These are phyloP conservation scores for Aspergillus uvarum DNA, from an alignment of 2,329 filamentous ascomycete species.

Conservation along the genomic window DNA sequence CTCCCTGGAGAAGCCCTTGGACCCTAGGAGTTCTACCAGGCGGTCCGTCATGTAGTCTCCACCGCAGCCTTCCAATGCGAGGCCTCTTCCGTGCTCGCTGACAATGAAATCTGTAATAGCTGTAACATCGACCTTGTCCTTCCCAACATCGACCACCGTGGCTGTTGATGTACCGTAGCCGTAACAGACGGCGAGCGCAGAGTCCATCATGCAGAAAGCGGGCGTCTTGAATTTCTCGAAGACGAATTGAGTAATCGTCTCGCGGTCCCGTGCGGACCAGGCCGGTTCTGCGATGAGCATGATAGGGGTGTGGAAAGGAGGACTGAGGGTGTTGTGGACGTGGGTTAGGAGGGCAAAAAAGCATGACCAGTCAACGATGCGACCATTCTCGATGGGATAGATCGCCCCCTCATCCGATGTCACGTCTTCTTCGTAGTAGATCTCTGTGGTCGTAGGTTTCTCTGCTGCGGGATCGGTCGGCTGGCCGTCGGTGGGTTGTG, in stretches of 20 bases:
- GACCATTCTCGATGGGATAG: constrained; percentile 78
- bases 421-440: constrained; percentile 82
- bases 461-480: constrained; percentile 24
- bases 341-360: constrained; percentile 93
- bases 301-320: constrained; percentile 91
- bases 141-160: constrained; percentile 87
- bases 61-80: constrained; percentile 67
- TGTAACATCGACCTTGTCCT: constrained; percentile 88
- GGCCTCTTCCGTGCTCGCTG: constrained; percentile 64
- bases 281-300: constrained; percentile 84
- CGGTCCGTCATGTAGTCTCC: constrained; percentile 82
- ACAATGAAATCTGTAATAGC: constrained; percentile 81
- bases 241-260: constrained; percentile 86
- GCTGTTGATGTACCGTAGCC: constrained; percentile 80
- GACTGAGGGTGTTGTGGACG: constrained; percentile 83
- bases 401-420: constrained; percentile 85
- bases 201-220: constrained; percentile 85
- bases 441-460: constrained; percentile 43
- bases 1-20: constrained; percentile 58
- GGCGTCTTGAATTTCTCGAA: constrained; percentile 98
- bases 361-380: constrained; percentile 84
- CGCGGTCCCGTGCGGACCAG: constrained; percentile 86
- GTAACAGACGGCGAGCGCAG: constrained; percentile 75
- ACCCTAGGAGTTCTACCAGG: constrained; percentile 64
- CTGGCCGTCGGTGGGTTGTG: constrained; percentile 23